Percentiles rank a stretch among this genome's conserved stretches.
These are phyloP conservation scores for Suillus luteus DNA, from an alignment of 768 basidiomycete species.

Conservation along the genomic window DNA sequence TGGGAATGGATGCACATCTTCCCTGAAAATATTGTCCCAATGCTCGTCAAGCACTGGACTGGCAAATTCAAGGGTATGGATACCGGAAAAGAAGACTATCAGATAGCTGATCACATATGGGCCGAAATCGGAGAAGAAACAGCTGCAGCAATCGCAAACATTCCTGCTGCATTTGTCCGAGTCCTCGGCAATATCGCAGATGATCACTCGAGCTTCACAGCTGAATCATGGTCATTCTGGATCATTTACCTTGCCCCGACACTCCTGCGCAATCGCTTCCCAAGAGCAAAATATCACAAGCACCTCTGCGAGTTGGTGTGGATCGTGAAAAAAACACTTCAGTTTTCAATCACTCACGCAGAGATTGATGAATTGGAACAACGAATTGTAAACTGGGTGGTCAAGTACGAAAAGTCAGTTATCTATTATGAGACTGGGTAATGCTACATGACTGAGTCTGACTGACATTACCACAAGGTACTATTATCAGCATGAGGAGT, in stretches of 20 bases:
- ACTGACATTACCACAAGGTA: constrained; percentile 9
- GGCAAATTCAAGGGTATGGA: constrained; percentile 44
- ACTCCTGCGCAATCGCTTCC: constrained; percentile 17
- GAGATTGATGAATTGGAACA: constrained; percentile 9
- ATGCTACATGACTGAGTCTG: not conserved
- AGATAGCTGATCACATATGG: constrained; percentile 28
- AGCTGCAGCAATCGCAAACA: constrained; percentile 16
- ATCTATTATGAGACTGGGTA: not conserved
- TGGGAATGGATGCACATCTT: constrained; percentile 55
- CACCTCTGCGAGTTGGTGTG: constrained; percentile 14
- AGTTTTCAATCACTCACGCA: constrained; percentile 3
- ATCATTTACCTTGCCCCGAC: constrained; percentile 21
- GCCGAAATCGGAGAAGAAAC: constrained; percentile 40
- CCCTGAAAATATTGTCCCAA: constrained; percentile 44
- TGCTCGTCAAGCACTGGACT: constrained; percentile 42
- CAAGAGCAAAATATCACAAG: constrained; percentile 17
- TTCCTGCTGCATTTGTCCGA: constrained; percentile 35
- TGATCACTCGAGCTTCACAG: constrained; percentile 13
- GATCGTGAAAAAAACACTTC: constrained; percentile 14
- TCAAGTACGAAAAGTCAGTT: constrained; percentile 15
- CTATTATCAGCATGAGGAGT: constrained; percentile 12
- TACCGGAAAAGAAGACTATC: constrained; percentile 30
- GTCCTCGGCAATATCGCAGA: constrained; percentile 36
- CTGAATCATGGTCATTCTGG: constrained; percentile 27
- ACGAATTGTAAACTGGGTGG: constrained; percentile 9